A percentile compares a stretch with the other conserved stretches of the same genome.
Evolutionary conservation across 2,329 filamentous ascomycete species (phyloP).

Genomic region (Orbilia ellipsospora): DNA sequence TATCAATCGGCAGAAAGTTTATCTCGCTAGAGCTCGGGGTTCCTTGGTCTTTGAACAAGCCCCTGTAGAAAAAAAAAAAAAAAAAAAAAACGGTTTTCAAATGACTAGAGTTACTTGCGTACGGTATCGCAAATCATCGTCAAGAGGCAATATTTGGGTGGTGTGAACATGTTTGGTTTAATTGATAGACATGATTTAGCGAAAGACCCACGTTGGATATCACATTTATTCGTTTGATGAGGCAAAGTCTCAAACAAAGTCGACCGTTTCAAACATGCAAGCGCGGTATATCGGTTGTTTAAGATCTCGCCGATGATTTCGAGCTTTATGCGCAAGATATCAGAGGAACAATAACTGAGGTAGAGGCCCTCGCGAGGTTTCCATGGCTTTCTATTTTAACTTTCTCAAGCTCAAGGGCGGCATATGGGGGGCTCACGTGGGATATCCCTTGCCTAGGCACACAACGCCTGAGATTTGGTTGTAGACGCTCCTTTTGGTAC

Average conservation of each 20-base stretch:
- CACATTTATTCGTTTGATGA: slow-evolving; percentile 31
- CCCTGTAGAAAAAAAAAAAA: no score
- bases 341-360: background rate
- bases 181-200: slow-evolving; percentile 26
- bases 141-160: background rate
- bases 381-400: background rate
- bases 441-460: background rate
- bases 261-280: slow-evolving; percentile 41
- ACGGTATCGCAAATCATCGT: background rate
- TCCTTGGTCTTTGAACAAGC: background rate
- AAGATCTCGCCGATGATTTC: slow-evolving; percentile 16
- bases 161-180: background rate
- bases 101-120: no score
- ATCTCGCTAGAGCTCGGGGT: background rate
- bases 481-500: no score
- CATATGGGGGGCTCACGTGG: slow-evolving; percentile 23
- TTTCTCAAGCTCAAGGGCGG: background rate
- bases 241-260: slow-evolving; percentile 40
- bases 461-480: no score
- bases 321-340: background rate
- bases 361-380: background rate
- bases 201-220: slow-evolving; percentile 12
- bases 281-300: slow-evolving; percentile 21
- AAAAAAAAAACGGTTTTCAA: no score
- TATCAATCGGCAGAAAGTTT: background rate